Conservation (phyloP, 1,284 basidiomycete species). For the Inonotus hispidus region DNA sequence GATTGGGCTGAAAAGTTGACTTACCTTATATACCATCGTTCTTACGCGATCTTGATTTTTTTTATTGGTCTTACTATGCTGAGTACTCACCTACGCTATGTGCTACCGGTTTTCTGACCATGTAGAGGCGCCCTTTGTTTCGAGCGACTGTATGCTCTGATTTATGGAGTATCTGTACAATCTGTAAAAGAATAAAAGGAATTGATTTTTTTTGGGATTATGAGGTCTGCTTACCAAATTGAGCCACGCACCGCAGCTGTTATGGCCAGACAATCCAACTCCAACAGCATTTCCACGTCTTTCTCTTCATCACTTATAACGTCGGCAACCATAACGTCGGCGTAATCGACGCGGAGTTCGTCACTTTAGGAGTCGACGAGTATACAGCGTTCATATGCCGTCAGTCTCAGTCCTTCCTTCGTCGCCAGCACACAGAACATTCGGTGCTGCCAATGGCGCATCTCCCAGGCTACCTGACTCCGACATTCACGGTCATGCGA, state of each 20-base stretch:
- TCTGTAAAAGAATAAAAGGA: neutral
- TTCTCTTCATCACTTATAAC: neutral
- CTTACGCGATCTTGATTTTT: neutral
- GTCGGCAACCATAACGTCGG: neutral
- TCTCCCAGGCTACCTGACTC: neutral
- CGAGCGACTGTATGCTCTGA: neutral
- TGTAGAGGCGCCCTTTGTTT: neutral
- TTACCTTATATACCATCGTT: neutral
- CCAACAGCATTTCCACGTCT: neutral
- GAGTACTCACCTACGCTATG: neutral
- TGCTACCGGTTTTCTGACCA: neutral
- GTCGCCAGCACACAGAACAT: constrained; percentile 4
- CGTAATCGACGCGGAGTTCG: neutral
- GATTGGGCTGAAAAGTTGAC: neutral
- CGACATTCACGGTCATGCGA: neutral
- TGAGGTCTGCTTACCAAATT: neutral
- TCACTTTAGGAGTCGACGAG: neutral
- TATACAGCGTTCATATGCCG: constrained; percentile 2
- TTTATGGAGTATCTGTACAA: neutral
- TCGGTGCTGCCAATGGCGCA: neutral
- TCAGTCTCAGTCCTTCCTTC: constrained; percentile 12
- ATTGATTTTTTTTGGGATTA: neutral
- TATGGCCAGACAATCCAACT: neutral
- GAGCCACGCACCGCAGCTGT: neutral
- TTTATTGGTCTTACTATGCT: neutral